Conservation (phyloP, 2,329 filamentous ascomycete genomes). For the Domatiomyces catenatus region DNA sequence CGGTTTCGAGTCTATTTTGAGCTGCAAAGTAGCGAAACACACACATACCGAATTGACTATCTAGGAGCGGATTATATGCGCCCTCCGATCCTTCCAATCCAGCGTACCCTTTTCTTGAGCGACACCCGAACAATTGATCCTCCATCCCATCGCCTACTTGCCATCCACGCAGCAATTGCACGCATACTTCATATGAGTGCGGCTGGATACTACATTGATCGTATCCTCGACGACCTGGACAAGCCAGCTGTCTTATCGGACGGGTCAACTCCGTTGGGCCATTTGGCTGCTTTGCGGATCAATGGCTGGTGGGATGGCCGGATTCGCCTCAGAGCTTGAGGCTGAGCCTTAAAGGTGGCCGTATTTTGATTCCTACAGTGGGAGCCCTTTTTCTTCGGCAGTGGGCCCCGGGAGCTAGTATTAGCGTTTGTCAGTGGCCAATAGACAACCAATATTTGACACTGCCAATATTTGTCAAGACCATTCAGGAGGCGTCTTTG, state of each 20-base stretch:
- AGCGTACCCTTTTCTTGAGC: conserved; percentile 16
- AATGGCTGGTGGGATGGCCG: conserved; percentile 13
- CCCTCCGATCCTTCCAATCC: conserved; percentile 13
- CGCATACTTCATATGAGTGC: conserved; percentile 17
- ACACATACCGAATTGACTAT: conserved; percentile 9
- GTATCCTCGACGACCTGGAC: conserved; percentile 17
- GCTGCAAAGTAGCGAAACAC: conserved; percentile 1
- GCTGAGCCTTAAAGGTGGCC: too few species aligned
- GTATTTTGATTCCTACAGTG: too few species aligned
- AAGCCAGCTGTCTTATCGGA: conserved; percentile 10
- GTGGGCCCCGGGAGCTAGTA: too few species aligned
- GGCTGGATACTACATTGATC: conserved; percentile 15
- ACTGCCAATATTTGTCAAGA: too few species aligned
- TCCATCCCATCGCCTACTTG: conserved; percentile 17
- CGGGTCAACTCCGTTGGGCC: conserved; percentile 10
- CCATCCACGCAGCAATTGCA: conserved; percentile 17
- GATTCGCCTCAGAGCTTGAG: too few species aligned
- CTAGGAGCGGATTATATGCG: conserved; percentile 3
- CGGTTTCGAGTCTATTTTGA: conserved; percentile 19
- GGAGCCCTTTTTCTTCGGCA: too few species aligned
- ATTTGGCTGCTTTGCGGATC: conserved; percentile 8
- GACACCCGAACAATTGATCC: conserved; percentile 21
- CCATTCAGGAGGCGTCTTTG: too few species aligned
- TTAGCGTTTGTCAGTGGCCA: too few species aligned
- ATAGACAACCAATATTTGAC: too few species aligned